Conservation (phyloP, 176 grass and related monocot genomes). For the Juncus effusus region DNA sequence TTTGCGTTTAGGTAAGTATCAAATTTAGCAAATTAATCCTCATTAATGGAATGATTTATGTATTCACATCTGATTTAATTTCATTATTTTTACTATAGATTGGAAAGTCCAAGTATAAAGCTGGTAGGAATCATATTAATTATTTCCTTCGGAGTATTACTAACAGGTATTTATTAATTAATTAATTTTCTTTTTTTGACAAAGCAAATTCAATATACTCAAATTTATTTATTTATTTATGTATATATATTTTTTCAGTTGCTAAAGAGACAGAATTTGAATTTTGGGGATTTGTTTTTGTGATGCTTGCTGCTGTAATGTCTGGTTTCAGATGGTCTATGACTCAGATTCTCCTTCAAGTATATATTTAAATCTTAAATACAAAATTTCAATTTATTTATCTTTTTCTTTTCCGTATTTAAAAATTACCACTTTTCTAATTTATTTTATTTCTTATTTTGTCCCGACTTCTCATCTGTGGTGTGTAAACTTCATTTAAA, state of each 20-base stretch:
- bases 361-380: slow-evolving; percentile 28
- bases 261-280: slow-evolving; percentile 87
- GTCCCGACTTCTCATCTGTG: slow-evolving; percentile 45
- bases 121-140: slow-evolving; percentile 92
- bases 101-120: slow-evolving; percentile 91
- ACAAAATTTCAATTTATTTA: slow-evolving; percentile 7
- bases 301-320: slow-evolving; percentile 98
- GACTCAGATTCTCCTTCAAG: slow-evolving; percentile 98
- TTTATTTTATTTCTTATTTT: slow-evolving; percentile 37
- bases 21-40: neutral
- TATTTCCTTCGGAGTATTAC: slow-evolving; percentile 84
- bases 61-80: slow-evolving; percentile 17
- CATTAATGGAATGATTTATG: neutral
- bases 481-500: slow-evolving; percentile 37
- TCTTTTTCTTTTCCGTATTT: slow-evolving; percentile 22
- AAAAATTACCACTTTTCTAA: slow-evolving; percentile 23
- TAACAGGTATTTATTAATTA: slow-evolving; percentile 55
- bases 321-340: slow-evolving; percentile 98
- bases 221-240: no score
- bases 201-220: neutral
- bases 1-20: slow-evolving; percentile 92
- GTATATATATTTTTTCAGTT: slow-evolving; percentile 41
- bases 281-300: slow-evolving; percentile 97
- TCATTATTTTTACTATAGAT: slow-evolving; percentile 47
- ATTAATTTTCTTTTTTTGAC: neutral